Percentiles rank a stretch among this genome's conserved stretches.
These are phyloP conservation scores for Lipomyces starkeyi DNA, from an alignment of 805 yeast genomes.

Conservation along the genomic window DNA sequence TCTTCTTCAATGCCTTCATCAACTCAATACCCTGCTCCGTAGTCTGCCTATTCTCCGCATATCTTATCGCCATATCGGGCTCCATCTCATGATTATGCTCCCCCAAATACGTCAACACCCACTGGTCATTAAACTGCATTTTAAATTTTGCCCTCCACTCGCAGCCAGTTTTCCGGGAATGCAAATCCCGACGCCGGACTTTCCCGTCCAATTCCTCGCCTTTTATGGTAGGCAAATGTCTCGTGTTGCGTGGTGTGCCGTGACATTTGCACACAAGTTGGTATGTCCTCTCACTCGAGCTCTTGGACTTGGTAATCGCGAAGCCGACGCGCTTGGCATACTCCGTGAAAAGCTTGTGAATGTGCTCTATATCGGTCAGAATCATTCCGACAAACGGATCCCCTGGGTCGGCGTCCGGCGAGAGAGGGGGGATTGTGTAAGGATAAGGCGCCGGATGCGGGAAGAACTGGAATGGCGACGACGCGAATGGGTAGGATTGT, in stretches of 20 bases:
- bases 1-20: constrained; percentile 14
- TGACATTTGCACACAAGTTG: constrained; percentile 16
- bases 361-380: constrained; percentile 8
- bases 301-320: constrained; percentile 3
- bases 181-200: constrained; percentile 13
- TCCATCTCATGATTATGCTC: constrained; percentile 15
- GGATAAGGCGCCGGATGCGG: background rate
- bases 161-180: constrained; percentile 9
- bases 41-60: constrained; percentile 18
- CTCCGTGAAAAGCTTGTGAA: constrained; percentile 2
- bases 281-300: constrained; percentile 10
- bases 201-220: constrained; percentile 18
- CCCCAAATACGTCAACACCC: constrained; percentile 1
- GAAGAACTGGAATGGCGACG: background rate
- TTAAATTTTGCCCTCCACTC: constrained; percentile 13
- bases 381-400: constrained; percentile 14
- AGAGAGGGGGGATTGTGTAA: background rate
- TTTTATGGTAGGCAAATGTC: constrained; percentile 10
- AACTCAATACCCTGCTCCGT: constrained; percentile 15
- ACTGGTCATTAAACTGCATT: constrained; percentile 19
- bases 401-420: constrained; percentile 12
- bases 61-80: background rate
- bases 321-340: constrained; percentile 14
- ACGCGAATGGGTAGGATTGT: background rate
- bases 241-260: constrained; percentile 15